A percentile compares a stretch with the other conserved stretches of the same genome.
These are phyloP conservation scores for Tricharina praecox DNA, from an alignment of 495 filamentous ascomycete genomes.

Conservation along the genomic window DNA sequence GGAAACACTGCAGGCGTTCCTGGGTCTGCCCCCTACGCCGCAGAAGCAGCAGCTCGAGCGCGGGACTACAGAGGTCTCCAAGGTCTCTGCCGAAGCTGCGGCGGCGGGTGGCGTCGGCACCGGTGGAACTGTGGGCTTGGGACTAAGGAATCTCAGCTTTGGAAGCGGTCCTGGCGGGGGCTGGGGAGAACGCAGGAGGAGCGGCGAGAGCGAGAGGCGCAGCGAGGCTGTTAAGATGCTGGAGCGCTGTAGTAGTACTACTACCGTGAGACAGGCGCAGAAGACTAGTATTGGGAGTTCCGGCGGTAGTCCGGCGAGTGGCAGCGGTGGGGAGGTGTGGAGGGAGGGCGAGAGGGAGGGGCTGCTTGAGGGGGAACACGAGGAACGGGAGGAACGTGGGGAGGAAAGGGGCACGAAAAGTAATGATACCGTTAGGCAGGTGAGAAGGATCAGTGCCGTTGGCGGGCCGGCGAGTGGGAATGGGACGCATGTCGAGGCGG, in stretches of 20 bases:
- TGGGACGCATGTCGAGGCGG: no score
- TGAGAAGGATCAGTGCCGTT: no score
- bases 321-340: not conserved
- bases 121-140: not conserved
- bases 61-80: not conserved
- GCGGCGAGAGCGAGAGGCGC: not conserved
- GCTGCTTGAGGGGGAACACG: not conserved
- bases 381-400: no score
- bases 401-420: no score
- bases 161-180: not conserved
- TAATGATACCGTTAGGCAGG: no score
- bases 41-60: not conserved
- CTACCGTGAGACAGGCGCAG: not conserved
- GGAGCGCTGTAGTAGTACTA: not conserved
- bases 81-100: not conserved
- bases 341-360: not conserved
- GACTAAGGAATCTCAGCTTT: slow-evolving; percentile 1
- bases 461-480: no score
- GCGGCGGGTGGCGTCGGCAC: not conserved
- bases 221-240: not conserved
- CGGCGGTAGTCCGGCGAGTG: not conserved
- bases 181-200: slow-evolving; percentile 1
- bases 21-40: not conserved
- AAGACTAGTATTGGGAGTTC: no score
- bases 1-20: not conserved